Evolutionary conservation across 1,284 basidiomycete genomes (phyloP).

Genomic region (Wolfiporia cocos): DNA sequence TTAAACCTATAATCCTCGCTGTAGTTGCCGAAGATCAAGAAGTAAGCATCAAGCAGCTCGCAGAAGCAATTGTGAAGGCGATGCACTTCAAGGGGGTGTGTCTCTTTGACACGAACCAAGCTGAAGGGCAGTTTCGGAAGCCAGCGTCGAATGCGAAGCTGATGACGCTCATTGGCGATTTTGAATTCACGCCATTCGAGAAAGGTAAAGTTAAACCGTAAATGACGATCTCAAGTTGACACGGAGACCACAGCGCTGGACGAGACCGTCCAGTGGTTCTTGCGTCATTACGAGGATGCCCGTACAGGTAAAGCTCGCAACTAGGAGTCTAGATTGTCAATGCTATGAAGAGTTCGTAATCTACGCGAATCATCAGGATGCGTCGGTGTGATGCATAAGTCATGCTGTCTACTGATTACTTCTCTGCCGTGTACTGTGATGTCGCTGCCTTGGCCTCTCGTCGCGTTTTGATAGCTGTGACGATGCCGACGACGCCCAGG

Average conservation of each 20-base stretch:
- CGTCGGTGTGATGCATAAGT: not conserved
- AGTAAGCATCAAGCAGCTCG: slow-evolving; percentile 81
- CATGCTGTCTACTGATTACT: not conserved
- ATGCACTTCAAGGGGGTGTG: slow-evolving; percentile 73
- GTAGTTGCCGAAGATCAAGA: slow-evolving; percentile 85
- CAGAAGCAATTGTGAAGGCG: slow-evolving; percentile 78
- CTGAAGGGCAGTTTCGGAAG: slow-evolving; percentile 90
- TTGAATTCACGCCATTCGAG: slow-evolving; percentile 84
- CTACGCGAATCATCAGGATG: not conserved
- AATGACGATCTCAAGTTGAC: no score
- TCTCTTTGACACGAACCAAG: slow-evolving; percentile 58
- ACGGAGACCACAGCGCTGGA: not conserved
- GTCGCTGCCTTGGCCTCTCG: not conserved
- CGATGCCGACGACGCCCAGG: slow-evolving; percentile 6
- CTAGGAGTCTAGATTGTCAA: no score
- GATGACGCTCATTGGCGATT: slow-evolving; percentile 60
- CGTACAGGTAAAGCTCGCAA: not conserved
- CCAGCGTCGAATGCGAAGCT: slow-evolving; percentile 90
- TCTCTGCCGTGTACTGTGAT: not conserved
- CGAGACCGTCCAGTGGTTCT: not conserved
- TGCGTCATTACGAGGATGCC: not conserved
- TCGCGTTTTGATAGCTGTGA: slow-evolving; percentile 3
- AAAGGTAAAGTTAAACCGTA: slow-evolving; percentile 59
- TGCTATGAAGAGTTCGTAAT: not conserved
- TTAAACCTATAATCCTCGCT: not conserved